Base-by-base conservation (phyloP, 129 eudicot genomes). In the Flaveria brownii region DNA sequence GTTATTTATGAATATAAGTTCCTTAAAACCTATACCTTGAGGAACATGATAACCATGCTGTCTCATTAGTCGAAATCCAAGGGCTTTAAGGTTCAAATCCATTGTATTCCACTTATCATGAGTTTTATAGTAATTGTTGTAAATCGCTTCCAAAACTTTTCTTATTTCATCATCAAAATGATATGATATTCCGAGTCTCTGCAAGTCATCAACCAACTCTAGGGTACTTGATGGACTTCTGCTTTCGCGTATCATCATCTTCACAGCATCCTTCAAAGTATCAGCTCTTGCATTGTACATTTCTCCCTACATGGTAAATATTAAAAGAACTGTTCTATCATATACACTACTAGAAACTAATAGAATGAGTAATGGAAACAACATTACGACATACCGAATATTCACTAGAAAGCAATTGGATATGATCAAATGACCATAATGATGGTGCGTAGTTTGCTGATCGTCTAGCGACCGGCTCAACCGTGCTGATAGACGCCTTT, bases 1-100 rank as follows among this genome's bases (percentile, higher is more conserved):
- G 41, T 36, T 36, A 36, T 36, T 36, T 36, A 36, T 36, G 41
- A 36, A 36, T 36, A 36, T 74, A 45, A 9, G 11, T 45, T 45
- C 49, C 13, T 45, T 45, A 45, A 45, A 45, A 9, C 47, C 2
- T 45, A 45, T 9, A 81, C 84, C 84, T 80, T 80, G 76, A 26
- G 80, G 39, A 23, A 74, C 63, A 17, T 56, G 61, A 68, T 55
- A 68, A 17, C 84, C 80, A 74, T 67, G 84, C 28, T 74, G 80
- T 68, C 84, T 74, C 11, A 74, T 33, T 18, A 80, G 79, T 46
- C 84, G 68, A 74, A 80, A 80, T 33, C 74, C 61, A 55, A 80
- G 84, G 3, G 84, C 80, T 74, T 52, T 68, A 67, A 22, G 46
- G 74, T 74, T 74, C 51, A 74, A 25, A 57, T 68, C 72, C 73